Evolutionary conservation across 2,329 filamentous ascomycete species (phyloP), one percentile per base, ranked within the genome.

Genomic region (Monilinia fructigena): DNA sequence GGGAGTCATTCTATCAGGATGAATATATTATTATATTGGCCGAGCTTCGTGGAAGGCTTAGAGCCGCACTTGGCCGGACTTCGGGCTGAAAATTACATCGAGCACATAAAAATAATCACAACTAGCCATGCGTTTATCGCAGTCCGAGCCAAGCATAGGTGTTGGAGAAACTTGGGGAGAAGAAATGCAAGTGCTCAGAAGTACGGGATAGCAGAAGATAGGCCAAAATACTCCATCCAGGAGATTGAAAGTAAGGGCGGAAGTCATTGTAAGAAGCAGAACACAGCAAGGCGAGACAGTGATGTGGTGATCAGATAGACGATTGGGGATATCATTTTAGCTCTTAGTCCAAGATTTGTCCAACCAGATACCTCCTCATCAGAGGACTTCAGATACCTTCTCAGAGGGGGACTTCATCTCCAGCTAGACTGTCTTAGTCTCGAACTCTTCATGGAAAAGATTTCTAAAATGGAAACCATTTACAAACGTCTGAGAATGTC

Each of bases 401-500:
- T 65, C 54, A 42, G 45, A 38, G 55, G 38, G 31, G 55, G 58
- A 53, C 23, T 61, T 52, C 63, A 61, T 61, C 38, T 61, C 55
- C 20, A 47, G 53, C 48, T 63, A 63, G 58, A 48, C 31, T 23
- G 23, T 23, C 23, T 23, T 23, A 66, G 53, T 31, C 64, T 55
- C 16, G 42, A 48, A 55, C 45, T 47, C 10, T 58, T 58, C 16
- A 42, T 55, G 60, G 60, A 63, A 35, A 45, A 47, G 47, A 64
- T 48, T 55, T 68, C 67, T 65, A 65, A 62, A 54, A 68, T 47
- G 63, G 40, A 61, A 63, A 20, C 38, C 38, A n/a, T 60, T 67
- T 89, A 97, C 80, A 97, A 78, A 75, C 90, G 87, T 82, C 83
- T 91, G 71, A 97, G 83, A 61, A 98, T 89, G 79, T 98, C 94